Conservation (phyloP, 2,329 filamentous ascomycete species). For the Xenoacremonium recifei region DNA sequence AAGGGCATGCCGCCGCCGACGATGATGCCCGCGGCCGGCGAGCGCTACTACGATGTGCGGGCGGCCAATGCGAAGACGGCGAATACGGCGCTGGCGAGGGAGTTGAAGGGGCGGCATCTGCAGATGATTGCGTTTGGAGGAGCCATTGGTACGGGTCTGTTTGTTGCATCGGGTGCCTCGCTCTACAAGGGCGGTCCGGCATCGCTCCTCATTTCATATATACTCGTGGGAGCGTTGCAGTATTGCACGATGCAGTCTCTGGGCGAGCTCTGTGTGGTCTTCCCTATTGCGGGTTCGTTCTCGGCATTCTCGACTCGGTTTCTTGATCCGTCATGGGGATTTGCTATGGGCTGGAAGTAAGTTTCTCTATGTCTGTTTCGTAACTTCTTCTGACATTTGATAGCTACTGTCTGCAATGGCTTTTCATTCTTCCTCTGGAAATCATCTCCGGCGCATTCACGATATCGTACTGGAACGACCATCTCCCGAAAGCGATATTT, state of each 20-base stretch:
- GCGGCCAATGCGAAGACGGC: conserved; percentile 71
- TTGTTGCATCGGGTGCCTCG: conserved; percentile 76
- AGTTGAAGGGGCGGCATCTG: conserved; percentile 78
- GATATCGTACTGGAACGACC: conserved; percentile 73
- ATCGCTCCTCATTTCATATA: conserved; percentile 72
- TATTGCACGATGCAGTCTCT: conserved; percentile 91
- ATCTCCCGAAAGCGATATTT: conserved; percentile 68
- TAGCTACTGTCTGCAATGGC: conserved; percentile 85
- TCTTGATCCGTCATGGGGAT: conserved; percentile 89
- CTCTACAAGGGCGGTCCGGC: conserved; percentile 76
- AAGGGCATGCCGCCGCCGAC: conserved; percentile 12
- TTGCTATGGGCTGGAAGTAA: conserved; percentile 93
- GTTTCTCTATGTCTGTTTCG: conserved; percentile 24
- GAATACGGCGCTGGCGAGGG: conserved; percentile 70
- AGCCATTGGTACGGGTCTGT: conserved; percentile 86
- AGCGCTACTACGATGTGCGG: conserved; percentile 54
- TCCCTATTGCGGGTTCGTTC: conserved; percentile 89
- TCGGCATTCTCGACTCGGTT: conserved; percentile 93
- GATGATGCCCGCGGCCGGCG: conserved; percentile 17
- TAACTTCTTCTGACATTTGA: not conserved
- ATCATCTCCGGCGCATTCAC: conserved; percentile 85
- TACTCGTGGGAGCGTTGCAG: conserved; percentile 79
- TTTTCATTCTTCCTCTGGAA: conserved; percentile 78
- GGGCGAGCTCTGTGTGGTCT: conserved; percentile 86
- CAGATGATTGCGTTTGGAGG: conserved; percentile 98